Conservation (phyloP, 139 green algal genomes). For the Chlorella sp. region DNA sequence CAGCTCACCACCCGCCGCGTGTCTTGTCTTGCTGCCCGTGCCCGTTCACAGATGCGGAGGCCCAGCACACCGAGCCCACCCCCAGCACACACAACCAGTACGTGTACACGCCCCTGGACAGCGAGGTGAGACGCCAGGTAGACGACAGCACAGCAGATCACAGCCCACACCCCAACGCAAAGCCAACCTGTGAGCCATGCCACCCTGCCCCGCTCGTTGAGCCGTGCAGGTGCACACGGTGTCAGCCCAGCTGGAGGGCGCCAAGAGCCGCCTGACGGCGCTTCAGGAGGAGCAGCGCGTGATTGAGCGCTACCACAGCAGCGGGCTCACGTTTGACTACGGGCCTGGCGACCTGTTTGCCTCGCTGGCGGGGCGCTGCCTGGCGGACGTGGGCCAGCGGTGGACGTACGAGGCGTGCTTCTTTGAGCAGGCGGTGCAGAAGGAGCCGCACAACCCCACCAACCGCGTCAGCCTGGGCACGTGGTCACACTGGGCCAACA, state of each 20-base stretch:
- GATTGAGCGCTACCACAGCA: conserved; percentile 13
- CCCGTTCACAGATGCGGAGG: too few species aligned
- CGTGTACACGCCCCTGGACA: not conserved
- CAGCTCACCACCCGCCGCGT: too few species aligned
- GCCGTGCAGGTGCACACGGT: not conserved
- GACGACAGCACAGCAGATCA: not conserved
- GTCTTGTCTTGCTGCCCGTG: too few species aligned
- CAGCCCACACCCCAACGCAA: too few species aligned
- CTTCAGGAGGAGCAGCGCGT: conserved; percentile 2
- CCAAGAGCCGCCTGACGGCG: not conserved
- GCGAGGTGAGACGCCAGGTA: too few species aligned
- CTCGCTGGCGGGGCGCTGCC: conserved; percentile 12
- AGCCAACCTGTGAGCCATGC: too few species aligned
- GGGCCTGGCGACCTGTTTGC: conserved; percentile 24
- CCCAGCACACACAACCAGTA: too few species aligned
- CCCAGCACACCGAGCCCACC: too few species aligned
- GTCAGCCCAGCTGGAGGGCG: not conserved
- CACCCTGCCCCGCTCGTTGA: too few species aligned
- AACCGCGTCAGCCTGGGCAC: conserved; percentile 54
- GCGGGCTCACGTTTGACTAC: conserved; percentile 6
- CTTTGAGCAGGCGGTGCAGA: conserved; percentile 61
- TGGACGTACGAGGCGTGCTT: conserved; percentile 51
- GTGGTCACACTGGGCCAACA: conserved; percentile 49
- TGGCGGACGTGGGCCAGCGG: conserved; percentile 11
- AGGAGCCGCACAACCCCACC: conserved; percentile 37